Evolutionary conservation across 768 basidiomycete genomes (phyloP).

Genomic region (Lactarius hatsudake): DNA sequence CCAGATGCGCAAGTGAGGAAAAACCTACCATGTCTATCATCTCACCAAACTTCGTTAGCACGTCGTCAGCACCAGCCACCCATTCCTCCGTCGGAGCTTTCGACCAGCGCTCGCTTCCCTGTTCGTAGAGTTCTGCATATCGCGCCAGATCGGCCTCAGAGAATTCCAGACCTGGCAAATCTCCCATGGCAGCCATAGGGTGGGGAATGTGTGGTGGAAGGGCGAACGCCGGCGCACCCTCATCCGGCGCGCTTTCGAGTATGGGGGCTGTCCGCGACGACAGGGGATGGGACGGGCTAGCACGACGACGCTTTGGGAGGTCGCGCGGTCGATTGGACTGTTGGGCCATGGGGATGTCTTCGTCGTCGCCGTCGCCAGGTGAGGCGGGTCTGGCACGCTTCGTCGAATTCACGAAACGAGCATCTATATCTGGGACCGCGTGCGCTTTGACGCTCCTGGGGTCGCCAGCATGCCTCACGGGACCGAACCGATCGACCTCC

Average conservation of each 20-base stretch:
- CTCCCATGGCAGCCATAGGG: conserved; percentile 12
- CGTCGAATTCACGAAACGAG: conserved; percentile 1
- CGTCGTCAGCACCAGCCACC: conserved; percentile 51
- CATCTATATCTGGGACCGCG: background rate
- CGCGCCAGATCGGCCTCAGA: conserved; percentile 41
- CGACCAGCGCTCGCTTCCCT: conserved; percentile 46
- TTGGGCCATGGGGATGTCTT: background rate
- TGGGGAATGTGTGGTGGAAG: conserved; percentile 10
- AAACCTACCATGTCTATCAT: conserved; percentile 50
- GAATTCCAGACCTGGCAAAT: conserved; percentile 19
- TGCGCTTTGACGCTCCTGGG: background rate
- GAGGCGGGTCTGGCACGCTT: conserved; percentile 17
- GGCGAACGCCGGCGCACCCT: background rate
- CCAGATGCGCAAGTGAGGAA: background rate
- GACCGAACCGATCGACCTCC: conserved; percentile 6
- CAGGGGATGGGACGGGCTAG: background rate
- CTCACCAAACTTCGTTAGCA: conserved; percentile 41
- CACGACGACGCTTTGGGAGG: conserved; percentile 1
- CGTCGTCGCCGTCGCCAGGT: background rate
- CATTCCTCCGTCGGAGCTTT: conserved; percentile 52
- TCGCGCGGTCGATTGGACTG: background rate
- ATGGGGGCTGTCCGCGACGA: background rate
- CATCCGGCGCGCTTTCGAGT: background rate
- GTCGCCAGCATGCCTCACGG: background rate
- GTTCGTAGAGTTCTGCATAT: conserved; percentile 45